A percentile compares a stretch with the other conserved stretches of the same genome.
Conservation (phyloP, 1,139 yeast species). For the Fermentozyma sake region DNA sequence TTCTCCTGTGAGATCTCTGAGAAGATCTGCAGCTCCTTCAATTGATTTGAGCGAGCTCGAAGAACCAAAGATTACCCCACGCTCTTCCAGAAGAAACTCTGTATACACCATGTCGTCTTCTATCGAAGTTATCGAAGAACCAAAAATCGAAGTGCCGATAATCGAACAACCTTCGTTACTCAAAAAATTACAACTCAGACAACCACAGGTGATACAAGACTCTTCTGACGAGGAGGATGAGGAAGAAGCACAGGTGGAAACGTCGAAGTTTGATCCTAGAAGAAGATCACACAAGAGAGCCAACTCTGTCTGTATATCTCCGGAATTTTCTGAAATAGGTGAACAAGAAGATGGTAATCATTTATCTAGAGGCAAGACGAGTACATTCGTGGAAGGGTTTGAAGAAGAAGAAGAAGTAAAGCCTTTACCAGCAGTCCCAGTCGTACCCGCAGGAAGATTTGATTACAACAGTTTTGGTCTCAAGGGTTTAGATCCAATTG, state of each 20-base stretch:
- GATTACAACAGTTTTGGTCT: constrained; percentile 30
- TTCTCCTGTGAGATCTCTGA: constrained; percentile 12
- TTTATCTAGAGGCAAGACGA: constrained; percentile 4
- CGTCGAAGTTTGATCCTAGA: constrained; percentile 16
- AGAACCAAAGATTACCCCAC: constrained; percentile 6
- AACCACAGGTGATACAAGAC: constrained; percentile 5
- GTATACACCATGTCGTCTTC: constrained; percentile 3
- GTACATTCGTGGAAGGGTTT: constrained; percentile 6
- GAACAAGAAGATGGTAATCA: constrained; percentile 9
- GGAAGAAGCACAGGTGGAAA: constrained; percentile 4
- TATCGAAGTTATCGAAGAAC: too few species aligned
- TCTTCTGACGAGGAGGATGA: constrained; percentile 9
- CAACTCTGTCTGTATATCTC: constrained; percentile 9
- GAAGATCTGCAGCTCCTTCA: constrained; percentile 6
- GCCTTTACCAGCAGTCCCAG: constrained; percentile 6
- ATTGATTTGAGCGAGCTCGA: constrained; percentile 4
- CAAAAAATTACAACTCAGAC: constrained; percentile 9
- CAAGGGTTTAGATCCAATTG: constrained; percentile 39
- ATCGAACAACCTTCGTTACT: constrained; percentile 8
- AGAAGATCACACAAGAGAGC: constrained; percentile 11
- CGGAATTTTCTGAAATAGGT: constrained; percentile 12
- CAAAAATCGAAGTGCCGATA: constrained; percentile 4
- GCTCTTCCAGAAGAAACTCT: constrained; percentile 6
- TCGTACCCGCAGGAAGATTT: constrained; percentile 11
- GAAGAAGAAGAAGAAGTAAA: constrained; percentile 7